Evolutionary conservation across 441 rosid genomes (phyloP), one percentile per base, ranked within the genome.

Genomic region (Bruguiera hainesii): DNA sequence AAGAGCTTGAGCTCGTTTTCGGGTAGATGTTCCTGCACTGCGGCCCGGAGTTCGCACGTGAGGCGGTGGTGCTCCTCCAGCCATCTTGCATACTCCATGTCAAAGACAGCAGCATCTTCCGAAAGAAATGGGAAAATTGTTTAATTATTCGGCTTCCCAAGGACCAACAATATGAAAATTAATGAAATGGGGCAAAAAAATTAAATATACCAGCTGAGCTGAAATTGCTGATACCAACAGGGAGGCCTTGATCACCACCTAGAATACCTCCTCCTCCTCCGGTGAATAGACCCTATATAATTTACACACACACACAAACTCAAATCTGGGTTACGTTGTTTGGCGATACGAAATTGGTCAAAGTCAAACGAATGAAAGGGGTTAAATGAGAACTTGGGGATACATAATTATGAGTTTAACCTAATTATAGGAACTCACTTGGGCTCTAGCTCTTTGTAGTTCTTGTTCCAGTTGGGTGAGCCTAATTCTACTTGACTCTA

Each of bases 401-500:
- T 21, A 9, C 23, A 21, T 21, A 21, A 21, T 25, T 53, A 53
- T 8, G 23, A 25, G 28, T 53, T 21, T 53, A 9, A 21, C 28
- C 57, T 10, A 53, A 21, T 53, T 53, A 53, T 53, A 9, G 57
- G 5, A 19, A 60, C 75, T 80, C 64, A 89, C 99, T 77, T 91
- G 99, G 71, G 87, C 56, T 85, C 97, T 80, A 21, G 97, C 97
- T 66, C 98, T 80, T 76, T 91, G 99, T 35, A 94, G 84, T 67
- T 94, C 99, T 75, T 88, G 98, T 76, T 94, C 99, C 29, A 94
- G 77, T 79, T 94, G 97, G 74, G 91, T 85, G 56, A 94, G 90
- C 75, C 79, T 94, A 37, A 94, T 88, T 84, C 98, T 85, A 63
- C 98, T 91, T 62, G 99, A 82, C 80, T 94, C 99, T 23, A 94